phyloP scores from a whole-genome alignment of 2,329 filamentous ascomycete genomes.

The Fusarium irregulare region DNA sequence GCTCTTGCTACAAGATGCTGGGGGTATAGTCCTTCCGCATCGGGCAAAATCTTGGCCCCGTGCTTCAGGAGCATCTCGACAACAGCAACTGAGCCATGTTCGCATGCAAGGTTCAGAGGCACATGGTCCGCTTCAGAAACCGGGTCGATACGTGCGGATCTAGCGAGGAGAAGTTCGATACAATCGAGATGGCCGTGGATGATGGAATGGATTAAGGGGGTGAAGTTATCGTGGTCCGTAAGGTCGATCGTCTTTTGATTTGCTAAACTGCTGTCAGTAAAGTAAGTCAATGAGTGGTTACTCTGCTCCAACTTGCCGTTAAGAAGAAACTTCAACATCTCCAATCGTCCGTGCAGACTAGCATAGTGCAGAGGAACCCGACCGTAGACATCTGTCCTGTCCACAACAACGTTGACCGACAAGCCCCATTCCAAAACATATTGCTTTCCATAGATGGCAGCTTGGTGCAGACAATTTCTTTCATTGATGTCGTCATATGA shows the following conservation, averaged over 20 bases:
- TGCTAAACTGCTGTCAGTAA: constrained; percentile 55
- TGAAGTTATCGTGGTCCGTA: constrained; percentile 97
- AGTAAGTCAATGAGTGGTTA: not conserved
- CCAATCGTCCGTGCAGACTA: constrained; percentile 90
- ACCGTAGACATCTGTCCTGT: constrained; percentile 90
- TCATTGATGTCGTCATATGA: constrained; percentile 98
- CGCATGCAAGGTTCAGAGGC: constrained; percentile 92
- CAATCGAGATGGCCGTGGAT: constrained; percentile 86
- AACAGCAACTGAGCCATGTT: constrained; percentile 87
- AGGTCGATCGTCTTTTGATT: constrained; percentile 82
- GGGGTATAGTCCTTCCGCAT: constrained; percentile 96
- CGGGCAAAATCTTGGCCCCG: constrained; percentile 84
- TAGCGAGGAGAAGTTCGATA: constrained; percentile 80
- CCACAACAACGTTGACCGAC: constrained; percentile 78
- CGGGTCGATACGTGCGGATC: constrained; percentile 87
- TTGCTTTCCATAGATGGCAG: constrained; percentile 90
- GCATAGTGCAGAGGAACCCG: constrained; percentile 95
- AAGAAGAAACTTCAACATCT: constrained; percentile 82
- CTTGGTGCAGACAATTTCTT: constrained; percentile 94
- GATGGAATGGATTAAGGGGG: constrained; percentile 93
- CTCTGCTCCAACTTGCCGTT: constrained; percentile 58
- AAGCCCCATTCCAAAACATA: constrained; percentile 83
- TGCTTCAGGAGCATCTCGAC: constrained; percentile 86
- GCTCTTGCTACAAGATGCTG: constrained; percentile 95
- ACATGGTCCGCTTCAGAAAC: constrained; percentile 90